phyloP scores from a whole-genome alignment of 2,329 filamentous ascomycete genomes.

The Paraphaeosphaeria sporulosa region DNA sequence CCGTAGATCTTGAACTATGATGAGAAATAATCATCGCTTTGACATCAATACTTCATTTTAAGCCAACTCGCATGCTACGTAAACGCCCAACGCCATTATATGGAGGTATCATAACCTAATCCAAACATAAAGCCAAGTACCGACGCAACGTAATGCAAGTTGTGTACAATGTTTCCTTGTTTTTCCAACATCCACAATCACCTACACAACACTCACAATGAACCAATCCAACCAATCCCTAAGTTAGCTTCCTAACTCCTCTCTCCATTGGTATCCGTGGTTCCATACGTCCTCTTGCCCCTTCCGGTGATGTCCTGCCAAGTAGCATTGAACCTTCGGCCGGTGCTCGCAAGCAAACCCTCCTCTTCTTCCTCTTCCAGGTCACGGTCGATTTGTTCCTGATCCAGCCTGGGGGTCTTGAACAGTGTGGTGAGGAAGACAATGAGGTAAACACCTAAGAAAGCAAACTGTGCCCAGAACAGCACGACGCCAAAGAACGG shows the following conservation, averaged over 20 bases:
- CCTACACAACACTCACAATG: not conserved
- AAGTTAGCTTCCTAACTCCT: constrained; percentile 12
- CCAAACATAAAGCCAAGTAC: not conserved
- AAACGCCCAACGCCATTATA: constrained; percentile 14
- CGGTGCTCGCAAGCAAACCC: constrained; percentile 83
- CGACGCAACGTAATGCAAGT: not conserved
- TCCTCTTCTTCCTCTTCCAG: constrained; percentile 94
- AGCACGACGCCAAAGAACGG: constrained; percentile 91
- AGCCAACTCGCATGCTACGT: not conserved
- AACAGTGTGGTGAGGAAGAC: constrained; percentile 82
- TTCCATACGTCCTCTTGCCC: constrained; percentile 45
- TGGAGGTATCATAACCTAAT: constrained; percentile 1
- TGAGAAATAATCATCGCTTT: too few species aligned
- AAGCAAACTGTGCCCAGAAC: constrained; percentile 96
- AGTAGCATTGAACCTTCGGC: constrained; percentile 80
- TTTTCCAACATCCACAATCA: not conserved
- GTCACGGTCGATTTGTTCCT: constrained; percentile 83
- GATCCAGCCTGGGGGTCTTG: constrained; percentile 78
- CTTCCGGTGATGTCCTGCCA: constrained; percentile 86
- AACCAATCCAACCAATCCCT: not conserved
- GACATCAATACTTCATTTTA: not conserved
- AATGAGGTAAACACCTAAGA: constrained; percentile 82
- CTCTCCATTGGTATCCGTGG: constrained; percentile 36
- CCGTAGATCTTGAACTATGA: too few species aligned
- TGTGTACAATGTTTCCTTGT: not conserved